Conservation (phyloP, 345 rosid species). For the Lagerstroemia speciosa region DNA sequence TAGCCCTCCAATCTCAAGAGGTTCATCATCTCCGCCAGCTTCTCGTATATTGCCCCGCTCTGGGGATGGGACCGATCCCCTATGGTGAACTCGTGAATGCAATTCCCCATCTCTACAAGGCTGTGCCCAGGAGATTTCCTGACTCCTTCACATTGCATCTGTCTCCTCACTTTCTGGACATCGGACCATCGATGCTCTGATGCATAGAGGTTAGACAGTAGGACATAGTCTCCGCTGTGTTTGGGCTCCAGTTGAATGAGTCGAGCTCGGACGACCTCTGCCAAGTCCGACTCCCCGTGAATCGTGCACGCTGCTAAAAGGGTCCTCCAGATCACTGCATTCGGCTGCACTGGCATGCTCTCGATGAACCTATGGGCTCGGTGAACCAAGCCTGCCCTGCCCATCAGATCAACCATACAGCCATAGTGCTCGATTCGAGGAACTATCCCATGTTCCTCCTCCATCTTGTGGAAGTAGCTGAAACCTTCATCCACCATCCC, state of each 20-base stretch:
- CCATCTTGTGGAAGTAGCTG: conserved; percentile 50
- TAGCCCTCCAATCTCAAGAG: conserved; percentile 57
- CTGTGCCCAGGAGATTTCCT: conserved; percentile 67
- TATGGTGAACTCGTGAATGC: conserved; percentile 54
- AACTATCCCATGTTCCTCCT: conserved; percentile 44
- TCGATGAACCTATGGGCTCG: conserved; percentile 45
- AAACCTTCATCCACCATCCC: conserved; percentile 80
- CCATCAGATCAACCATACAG: conserved; percentile 82
- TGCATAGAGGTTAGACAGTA: conserved; percentile 77
- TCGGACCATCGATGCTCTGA: conserved; percentile 64
- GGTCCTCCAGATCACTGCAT: conserved; percentile 76
- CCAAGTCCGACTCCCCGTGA: conserved; percentile 54
- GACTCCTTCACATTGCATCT: conserved; percentile 52
- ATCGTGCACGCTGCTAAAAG: conserved; percentile 58
- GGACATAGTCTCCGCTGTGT: conserved; percentile 72
- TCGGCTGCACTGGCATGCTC: conserved; percentile 57
- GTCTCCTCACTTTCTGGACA: conserved; percentile 51
- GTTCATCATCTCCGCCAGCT: conserved; percentile 47
- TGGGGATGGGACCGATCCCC: conserved; percentile 61
- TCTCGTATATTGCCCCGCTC: conserved; percentile 37
- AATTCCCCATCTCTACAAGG: conserved; percentile 65
- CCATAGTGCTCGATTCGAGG: conserved; percentile 83
- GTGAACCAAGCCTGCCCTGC: conserved; percentile 68
- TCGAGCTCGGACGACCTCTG: conserved; percentile 43
- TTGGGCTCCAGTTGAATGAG: conserved; percentile 57